Evolutionary conservation across 169 alveolate species (phyloP).

Genomic region (Sarcocystis neurona): DNA sequence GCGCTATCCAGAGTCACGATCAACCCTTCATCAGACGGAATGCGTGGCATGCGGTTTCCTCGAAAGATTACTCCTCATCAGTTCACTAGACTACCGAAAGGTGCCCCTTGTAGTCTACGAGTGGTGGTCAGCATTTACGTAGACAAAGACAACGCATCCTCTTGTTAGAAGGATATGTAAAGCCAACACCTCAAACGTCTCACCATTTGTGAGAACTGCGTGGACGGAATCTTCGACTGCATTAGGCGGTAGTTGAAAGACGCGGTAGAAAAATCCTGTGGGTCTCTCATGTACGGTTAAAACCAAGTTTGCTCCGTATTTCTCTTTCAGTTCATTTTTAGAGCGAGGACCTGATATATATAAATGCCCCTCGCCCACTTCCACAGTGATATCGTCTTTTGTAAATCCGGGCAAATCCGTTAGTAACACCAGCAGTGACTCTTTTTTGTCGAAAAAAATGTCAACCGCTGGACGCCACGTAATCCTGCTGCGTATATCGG

Average conservation of each 20-base stretch:
- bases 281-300: slow-evolving; percentile 38
- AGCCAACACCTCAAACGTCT: not conserved
- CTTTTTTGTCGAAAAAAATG: slow-evolving; percentile 49
- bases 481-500: slow-evolving; percentile 16
- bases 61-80: no score
- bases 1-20: no score
- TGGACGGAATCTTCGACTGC: slow-evolving; percentile 31
- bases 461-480: slow-evolving; percentile 33
- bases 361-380: slow-evolving; percentile 44
- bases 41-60: not conserved
- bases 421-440: not conserved
- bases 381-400: slow-evolving; percentile 33
- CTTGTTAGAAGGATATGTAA: no score
- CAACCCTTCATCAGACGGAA: not conserved
- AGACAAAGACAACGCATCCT: slow-evolving; percentile 1
- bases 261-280: slow-evolving; percentile 32
- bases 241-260: slow-evolving; percentile 29
- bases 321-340: slow-evolving; percentile 39
- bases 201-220: slow-evolving; percentile 27
- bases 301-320: slow-evolving; percentile 16
- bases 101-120: no score
- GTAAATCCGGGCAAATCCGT: slow-evolving; percentile 50
- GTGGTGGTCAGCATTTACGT: no score
- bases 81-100: no score
- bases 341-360: slow-evolving; percentile 40